These are phyloP conservation scores for Pharnaceum exiguum DNA, from an alignment of 148 eudicot species.

Conservation along the genomic window DNA sequence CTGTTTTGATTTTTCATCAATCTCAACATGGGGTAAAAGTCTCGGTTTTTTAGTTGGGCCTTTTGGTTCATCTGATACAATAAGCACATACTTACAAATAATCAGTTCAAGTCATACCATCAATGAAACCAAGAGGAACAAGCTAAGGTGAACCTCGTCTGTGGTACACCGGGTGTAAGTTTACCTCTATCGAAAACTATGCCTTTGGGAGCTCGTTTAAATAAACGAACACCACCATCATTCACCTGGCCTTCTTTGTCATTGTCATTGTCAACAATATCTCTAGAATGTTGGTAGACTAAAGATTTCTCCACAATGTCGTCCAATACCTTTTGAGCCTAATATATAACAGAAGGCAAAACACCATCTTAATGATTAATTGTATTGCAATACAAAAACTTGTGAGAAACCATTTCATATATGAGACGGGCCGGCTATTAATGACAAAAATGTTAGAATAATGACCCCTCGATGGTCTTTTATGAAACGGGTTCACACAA, in stretches of 20 bases:
- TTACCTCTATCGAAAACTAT: constrained; percentile 80
- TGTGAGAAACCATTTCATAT: too few species aligned
- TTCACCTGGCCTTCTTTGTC: too few species aligned
- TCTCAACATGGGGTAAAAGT: constrained; percentile 56
- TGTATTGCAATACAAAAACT: too few species aligned
- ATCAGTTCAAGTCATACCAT: neutral
- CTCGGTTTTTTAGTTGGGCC: constrained; percentile 77
- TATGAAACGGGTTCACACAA: too few species aligned
- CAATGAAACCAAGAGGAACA: neutral
- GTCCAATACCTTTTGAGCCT: constrained; percentile 76
- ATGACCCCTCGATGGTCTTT: too few species aligned
- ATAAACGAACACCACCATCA: constrained; percentile 64
- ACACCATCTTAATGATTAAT: too few species aligned
- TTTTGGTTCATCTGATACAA: constrained; percentile 50
- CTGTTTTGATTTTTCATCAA: constrained; percentile 78
- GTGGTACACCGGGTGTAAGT: too few species aligned
- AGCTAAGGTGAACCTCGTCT: neutral
- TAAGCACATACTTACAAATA: neutral
- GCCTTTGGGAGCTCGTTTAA: constrained; percentile 72
- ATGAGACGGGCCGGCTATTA: too few species aligned
- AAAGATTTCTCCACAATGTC: constrained; percentile 57
- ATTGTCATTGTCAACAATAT: constrained; percentile 23
- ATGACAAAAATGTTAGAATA: too few species aligned
- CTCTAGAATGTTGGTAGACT: constrained; percentile 25
- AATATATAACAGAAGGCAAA: constrained; percentile 18